Evolutionary conservation across 208 protist species (phyloP), one percentile per base, ranked within the genome.

Genomic region (Zelonia costaricensis): DNA sequence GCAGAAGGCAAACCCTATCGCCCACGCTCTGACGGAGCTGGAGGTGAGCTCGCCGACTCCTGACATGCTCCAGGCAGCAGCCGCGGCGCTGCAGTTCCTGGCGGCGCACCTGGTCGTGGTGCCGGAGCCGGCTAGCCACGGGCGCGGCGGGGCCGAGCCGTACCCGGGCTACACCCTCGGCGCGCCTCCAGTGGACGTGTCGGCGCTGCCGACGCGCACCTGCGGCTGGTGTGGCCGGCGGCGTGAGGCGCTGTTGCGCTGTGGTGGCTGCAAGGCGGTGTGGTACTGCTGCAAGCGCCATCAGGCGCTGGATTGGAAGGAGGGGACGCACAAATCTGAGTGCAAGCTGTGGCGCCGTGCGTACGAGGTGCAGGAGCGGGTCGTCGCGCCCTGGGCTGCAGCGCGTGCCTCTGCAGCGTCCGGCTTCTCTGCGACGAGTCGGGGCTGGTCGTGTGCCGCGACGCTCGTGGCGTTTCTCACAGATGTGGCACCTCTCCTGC

Each of bases 271-370:
- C 61, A 78, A 77, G 35, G 72, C 82, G 1, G 82, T 89, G 8
- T 68, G 66, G 71, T 95, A 95, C 58, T 95, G 89, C 74, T 78
- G 79, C 58, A 80, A 76, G 53, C 69, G 73, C 5, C 86, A 95
- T 45, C 89, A 92, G 68, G 71, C 62, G 56, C 61, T 85, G 47
- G 86, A 88, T 60, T 95, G 89, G 86, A 91, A 69, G 40, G 53
- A 70, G 36, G 79, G 75, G 4, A 28, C 39, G n/a, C 84, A 94
- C 69, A 74, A 66, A 59, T 49, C 53, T 45, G 74, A 78, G 54
- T 94, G 88, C 73, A 66, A 49, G 40, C 46, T 82, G 39, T 92
- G 83, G 78, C 55, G 56, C 18, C 62, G 63, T 20, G 82, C 79
- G n/a, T 33, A 68, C 23, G 69, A 79, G 44, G 53, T 82, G 15